Percentiles rank a stretch among this genome's conserved stretches.
Evolutionary conservation across 139 green algal genomes (phyloP).

Genomic region (Chara braunii): DNA sequence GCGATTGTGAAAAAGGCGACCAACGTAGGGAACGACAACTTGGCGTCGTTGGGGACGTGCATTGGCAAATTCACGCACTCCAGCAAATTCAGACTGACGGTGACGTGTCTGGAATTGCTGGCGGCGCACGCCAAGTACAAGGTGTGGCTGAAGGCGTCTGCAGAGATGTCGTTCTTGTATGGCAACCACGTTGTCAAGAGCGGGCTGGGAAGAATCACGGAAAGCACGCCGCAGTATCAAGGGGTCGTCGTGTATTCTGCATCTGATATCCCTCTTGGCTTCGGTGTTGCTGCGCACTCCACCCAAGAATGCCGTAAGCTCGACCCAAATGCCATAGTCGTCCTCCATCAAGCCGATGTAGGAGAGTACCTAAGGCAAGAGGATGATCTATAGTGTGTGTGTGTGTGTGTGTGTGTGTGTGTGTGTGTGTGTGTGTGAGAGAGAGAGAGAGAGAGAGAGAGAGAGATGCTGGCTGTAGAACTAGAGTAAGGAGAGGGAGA

Average conservation of each 20-base stretch:
- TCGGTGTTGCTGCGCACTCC: constrained; percentile 81
- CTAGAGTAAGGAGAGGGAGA: too few species aligned
- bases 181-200: constrained; percentile 96
- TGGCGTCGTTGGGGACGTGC: constrained; percentile 78
- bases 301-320: constrained; percentile 82
- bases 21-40: constrained; percentile 74
- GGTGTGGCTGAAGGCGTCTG: constrained; percentile 94
- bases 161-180: constrained; percentile 98
- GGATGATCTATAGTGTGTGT: too few species aligned
- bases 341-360: constrained; percentile 87
- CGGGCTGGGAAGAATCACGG: constrained; percentile 92
- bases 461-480: too few species aligned
- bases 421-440: too few species aligned
- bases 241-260: constrained; percentile 68
- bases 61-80: constrained; percentile 95
- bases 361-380: constrained; percentile 83
- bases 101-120: constrained; percentile 84
- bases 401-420: too few species aligned
- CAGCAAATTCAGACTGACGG: constrained; percentile 86
- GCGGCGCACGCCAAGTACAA: constrained; percentile 91
- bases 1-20: constrained; percentile 22
- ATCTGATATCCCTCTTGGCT: constrained; percentile 92
- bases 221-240: constrained; percentile 72
- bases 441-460: too few species aligned
- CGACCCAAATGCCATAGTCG: constrained; percentile 85